Evolutionary conservation across 2,329 filamentous ascomycete genomes (phyloP), one percentile per base, ranked within the genome.

Genomic region (Fonsecaea monophora): DNA sequence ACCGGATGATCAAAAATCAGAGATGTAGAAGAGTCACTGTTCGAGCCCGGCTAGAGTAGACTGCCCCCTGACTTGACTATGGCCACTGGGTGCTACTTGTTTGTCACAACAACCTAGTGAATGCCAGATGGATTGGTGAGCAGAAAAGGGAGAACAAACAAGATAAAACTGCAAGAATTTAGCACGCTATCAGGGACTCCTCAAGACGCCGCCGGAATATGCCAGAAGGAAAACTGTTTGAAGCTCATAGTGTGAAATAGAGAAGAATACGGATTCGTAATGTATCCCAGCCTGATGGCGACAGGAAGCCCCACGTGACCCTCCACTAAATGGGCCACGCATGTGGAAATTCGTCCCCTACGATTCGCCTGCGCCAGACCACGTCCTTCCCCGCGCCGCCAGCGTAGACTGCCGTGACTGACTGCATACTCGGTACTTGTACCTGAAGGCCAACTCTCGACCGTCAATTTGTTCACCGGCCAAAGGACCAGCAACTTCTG

Each of bases 261-360:
- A 37, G 13, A 40, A 15, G 25, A 9, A 38, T 15, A 62, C 35
- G 30, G 60, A 70, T 70, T 68, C 68, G 68, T 70, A 66, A 70
- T 57, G 56, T 45, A 57, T 38, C 55, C 64, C 68, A 70, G 68
- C 68, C 68, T 70, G 66, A 65, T 64, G 60, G 34, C 53, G 21
- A 21, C 6, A 35, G 25, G 2, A 6, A 42, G 1, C 3, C 50
- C 12, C 68, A 70, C 68, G 68, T 70, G 68, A 68, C 48, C n/a
- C 4, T 25, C 7, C n/a, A 45, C 13, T 1, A 15, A 18, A 25
- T 50, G 45, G 8, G 18, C 37, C 37, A 9, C 9, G 9, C 37
- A 38, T 38, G 37, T 9, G 35, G 35, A 10, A 8, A 21, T 50
- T 5, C 45, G 18, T 50, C 45, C 4, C 25, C 45, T 50, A 21